Base-by-base conservation (phyloP, 139 green algal species). In the Trebouxia sp. region DNA sequence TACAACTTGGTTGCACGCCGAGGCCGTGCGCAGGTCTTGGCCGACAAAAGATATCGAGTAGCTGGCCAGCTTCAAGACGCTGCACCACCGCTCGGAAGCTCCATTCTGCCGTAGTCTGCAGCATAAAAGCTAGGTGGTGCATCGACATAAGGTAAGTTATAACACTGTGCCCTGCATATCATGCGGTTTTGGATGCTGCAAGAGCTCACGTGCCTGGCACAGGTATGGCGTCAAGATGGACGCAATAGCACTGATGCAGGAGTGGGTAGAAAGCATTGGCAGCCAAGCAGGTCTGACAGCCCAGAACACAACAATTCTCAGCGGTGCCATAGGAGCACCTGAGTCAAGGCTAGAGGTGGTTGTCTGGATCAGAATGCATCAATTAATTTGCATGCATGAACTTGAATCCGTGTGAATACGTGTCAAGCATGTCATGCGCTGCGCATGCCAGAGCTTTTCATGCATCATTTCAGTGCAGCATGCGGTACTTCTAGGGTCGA, bases 191-290 rank as follows among this genome's bases (percentile, higher is more conserved):
- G 4, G 50, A 58, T 58, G 12, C 4, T 58, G 50, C 22, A 22
- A 17, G 22, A 6, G 22, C 4, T 58, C 2, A 58, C 4, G 50
- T 22, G 2, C 5, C 50, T 58, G 50, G 1, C 84, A 41, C 79
- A 93, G 89, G 70, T 96, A 94, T 81, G 92, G 92, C 15, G 75
- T 83, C 78, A 96, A 96, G 82, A 22, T 84, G 42, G 86, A 94
- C 1, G 89, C 91, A 0, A 91, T 88, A 5, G 48, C 53, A 2
- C 78, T 96, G 69, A 67, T 96, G 39, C 83, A 92, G 78, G 90
- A 96, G 41, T 96, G 92, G 92, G 90, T 96, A 6, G 14, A 39
- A 8, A 66, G 85, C 20, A 78, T 96, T 26, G 92, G 90, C 9
- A 76, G 55, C 14, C 50, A 66, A 24, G 91, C 92, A 22, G 92